Base-by-base conservation (phyloP, 1,139 yeast species). In the Meyerozyma sp. region DNA sequence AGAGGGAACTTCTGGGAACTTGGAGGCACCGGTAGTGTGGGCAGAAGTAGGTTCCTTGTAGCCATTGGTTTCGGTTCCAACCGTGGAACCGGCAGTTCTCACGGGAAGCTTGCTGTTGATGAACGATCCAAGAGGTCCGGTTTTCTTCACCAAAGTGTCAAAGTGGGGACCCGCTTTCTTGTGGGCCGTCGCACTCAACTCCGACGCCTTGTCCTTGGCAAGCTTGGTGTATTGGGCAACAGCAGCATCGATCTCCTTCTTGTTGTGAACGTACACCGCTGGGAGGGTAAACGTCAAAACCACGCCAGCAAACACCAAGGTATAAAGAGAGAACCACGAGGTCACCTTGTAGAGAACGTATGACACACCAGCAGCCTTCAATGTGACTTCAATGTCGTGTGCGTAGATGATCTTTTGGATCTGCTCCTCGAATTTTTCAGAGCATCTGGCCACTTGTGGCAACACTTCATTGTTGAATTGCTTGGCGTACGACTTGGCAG, bases 201-300 rank as follows among this genome's bases (percentile, higher is more conserved):
- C 84, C 39, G 70, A 55, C 46, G 79, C 62, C 67, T 84, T 82
- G 42, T 69, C 74, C 61, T 77, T 78, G 46, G 82, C 82, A 43
- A 78, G 57, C 52, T 75, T 70, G 51, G 82, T 68, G 61, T 73
- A 76, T 53, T 81, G 73, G 48, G 77, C 77, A 46, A 85, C 76
- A 44, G 81, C 79, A 43, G 83, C 82, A 66, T 91, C 96, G 62
- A 93, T 85, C 70, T 86, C 85, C 58, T 75, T 75, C 75, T 89
- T 83, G 77, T 87, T 82, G 54, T 75, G 76, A 53, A 77, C 68
- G 73, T 91, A 93, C 51, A 86, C 58, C 29, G 79, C 79, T 48
- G 98, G 98, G 42, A 79, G 68, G 40, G 94, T 69, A 75, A 93
- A 93, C 18, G 86, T 76, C 30, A 74, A 63, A 43, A 88, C 65